phyloP scores from a whole-genome alignment of 2,329 filamentous ascomycete genomes.

The Boeremia exigua region DNA sequence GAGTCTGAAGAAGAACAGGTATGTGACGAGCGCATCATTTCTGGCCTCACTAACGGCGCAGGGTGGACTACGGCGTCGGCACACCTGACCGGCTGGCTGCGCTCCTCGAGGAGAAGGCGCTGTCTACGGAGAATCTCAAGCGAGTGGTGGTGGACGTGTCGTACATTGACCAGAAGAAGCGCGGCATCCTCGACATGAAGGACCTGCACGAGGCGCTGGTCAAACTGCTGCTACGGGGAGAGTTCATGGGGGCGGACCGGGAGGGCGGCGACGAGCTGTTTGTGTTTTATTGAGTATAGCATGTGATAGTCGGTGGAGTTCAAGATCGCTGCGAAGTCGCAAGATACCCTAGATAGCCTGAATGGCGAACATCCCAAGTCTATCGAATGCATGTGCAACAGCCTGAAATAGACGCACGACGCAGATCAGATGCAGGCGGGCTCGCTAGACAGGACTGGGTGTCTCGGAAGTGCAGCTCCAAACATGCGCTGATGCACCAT shows the following conservation, averaged over 20 bases:
- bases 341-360: slow-evolving; percentile 16
- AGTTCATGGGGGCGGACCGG: slow-evolving; percentile 61
- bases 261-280: slow-evolving; percentile 37
- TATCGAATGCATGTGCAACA: no score
- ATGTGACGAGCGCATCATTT: slow-evolving; percentile 16
- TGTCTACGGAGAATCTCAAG: slow-evolving; percentile 74
- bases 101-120: slow-evolving; percentile 78
- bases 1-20: slow-evolving; percentile 70
- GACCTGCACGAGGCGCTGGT: slow-evolving; percentile 85
- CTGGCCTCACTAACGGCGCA: slow-evolving; percentile 40
- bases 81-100: slow-evolving; percentile 85
- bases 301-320: background rate
- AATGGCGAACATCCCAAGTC: no score
- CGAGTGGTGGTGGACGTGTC: slow-evolving; percentile 89
- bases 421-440: background rate
- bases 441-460: background rate
- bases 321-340: no score
- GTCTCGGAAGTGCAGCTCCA: slow-evolving; percentile 14
- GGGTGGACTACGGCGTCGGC: slow-evolving; percentile 86
- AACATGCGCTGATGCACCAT: slow-evolving; percentile 19
- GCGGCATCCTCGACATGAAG: slow-evolving; percentile 93
- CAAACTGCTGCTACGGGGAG: slow-evolving; percentile 71
- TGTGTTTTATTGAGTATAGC: slow-evolving; percentile 44
- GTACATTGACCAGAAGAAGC: slow-evolving; percentile 92
- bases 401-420: background rate